phyloP scores from a whole-genome alignment of 78 protist genomes.

The Speleostelium caveatum region DNA sequence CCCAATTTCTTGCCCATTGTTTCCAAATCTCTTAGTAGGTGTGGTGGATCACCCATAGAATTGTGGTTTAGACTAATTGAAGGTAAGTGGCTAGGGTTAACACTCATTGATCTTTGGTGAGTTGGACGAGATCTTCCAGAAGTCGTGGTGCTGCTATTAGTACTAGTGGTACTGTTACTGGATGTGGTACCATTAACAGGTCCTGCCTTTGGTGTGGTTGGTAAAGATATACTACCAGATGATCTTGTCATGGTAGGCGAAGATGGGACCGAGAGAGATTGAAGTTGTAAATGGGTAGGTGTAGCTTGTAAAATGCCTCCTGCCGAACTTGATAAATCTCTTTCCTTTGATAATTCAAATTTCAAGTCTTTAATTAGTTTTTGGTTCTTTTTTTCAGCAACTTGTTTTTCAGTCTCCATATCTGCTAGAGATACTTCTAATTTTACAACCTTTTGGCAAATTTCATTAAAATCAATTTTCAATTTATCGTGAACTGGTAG shows the following conservation, averaged over 20 bases:
- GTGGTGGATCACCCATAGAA: neutral
- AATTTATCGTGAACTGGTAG: constrained; percentile 23
- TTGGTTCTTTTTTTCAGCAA: constrained; percentile 40
- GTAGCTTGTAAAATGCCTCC: neutral
- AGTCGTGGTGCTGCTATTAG: neutral
- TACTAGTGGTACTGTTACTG: neutral
- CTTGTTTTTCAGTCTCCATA: constrained; percentile 57
- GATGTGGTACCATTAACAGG: neutral
- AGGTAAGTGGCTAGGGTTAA: neutral
- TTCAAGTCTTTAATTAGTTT: constrained; percentile 70
- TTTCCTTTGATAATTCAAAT: constrained; percentile 49
- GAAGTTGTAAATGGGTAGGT: too few species aligned
- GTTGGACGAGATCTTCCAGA: too few species aligned
- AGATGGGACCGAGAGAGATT: neutral
- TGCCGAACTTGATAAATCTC: neutral
- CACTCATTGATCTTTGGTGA: neutral
- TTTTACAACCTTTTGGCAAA: neutral
- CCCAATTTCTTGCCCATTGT: constrained; percentile 55
- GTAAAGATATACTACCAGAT: constrained; percentile 16
- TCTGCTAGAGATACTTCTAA: constrained; percentile 40
- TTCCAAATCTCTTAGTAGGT: constrained; percentile 29
- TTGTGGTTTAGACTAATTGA: too few species aligned
- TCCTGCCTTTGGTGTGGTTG: constrained; percentile 43
- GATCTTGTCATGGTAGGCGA: constrained; percentile 36
- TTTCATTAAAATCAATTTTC: constrained; percentile 11